Percentiles rank a stretch among this genome's conserved stretches.
phyloP scores from a whole-genome alignment of 2,329 filamentous ascomycete genomes.

The Trichoderma breve region DNA sequence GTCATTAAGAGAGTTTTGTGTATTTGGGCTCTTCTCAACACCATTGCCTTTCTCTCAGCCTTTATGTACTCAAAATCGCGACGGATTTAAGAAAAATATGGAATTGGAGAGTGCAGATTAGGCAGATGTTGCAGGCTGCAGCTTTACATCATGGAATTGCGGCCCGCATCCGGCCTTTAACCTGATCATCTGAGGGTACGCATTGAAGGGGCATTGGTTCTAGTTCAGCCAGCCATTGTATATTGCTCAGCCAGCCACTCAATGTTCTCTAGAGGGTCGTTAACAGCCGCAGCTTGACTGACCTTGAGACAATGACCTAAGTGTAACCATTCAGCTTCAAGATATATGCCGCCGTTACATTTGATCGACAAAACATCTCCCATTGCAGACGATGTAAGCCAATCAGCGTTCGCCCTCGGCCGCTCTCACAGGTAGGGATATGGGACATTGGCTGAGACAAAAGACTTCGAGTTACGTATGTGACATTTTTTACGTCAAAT shows the following conservation, averaged over 20 bases:
- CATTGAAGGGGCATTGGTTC: neutral
- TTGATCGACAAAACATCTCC: neutral
- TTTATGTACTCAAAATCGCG: no score
- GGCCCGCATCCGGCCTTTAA: no score
- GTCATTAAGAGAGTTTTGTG: no score
- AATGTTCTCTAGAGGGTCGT: neutral
- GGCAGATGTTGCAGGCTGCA: no score
- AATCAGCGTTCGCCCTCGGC: neutral
- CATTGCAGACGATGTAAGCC: neutral
- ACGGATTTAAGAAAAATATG: no score
- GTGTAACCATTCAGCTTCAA: neutral
- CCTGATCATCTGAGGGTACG: no score
- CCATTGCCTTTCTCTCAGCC: no score
- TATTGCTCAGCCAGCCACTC: neutral
- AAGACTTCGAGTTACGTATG: neutral
- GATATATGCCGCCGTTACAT: neutral
- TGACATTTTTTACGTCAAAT: neutral
- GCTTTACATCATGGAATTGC: no score
- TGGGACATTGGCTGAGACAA: neutral
- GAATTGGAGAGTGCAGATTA: no score
- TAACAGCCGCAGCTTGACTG: neutral
- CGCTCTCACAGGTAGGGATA: neutral
- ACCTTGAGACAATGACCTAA: neutral
- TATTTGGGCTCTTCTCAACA: no score
- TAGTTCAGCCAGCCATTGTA: neutral